A percentile compares a stretch with the other conserved stretches of the same genome.
These are phyloP conservation scores for Zasmidium angulare DNA, from an alignment of 2,329 filamentous ascomycete species.

Conservation along the genomic window DNA sequence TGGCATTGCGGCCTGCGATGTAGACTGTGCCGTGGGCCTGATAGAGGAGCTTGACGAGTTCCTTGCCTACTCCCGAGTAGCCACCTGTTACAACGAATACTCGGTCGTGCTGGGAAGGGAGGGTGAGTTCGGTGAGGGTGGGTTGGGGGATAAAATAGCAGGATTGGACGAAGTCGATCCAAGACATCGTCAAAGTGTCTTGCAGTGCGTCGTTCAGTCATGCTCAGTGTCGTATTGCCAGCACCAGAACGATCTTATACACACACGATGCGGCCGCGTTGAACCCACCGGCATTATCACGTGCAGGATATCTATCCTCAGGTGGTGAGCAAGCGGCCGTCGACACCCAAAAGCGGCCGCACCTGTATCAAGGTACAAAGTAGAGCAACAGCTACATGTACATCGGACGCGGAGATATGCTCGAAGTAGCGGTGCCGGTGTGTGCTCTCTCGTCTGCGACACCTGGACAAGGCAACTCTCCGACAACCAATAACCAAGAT, in stretches of 20 bases:
- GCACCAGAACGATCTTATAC: no score
- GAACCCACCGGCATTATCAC: background rate
- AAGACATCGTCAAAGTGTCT: background rate
- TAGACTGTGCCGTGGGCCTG: slow-evolving; percentile 56
- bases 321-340: no score
- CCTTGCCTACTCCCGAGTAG: slow-evolving; percentile 51
- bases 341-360: no score
- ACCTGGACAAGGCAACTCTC: background rate
- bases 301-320: no score
- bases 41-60: slow-evolving; percentile 57
- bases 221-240: no score
- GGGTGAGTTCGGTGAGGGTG: slow-evolving; percentile 43
- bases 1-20: slow-evolving; percentile 50
- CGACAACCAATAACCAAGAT: background rate
- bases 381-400: background rate
- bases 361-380: background rate
- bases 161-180: background rate
- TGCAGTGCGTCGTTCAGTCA: no score
- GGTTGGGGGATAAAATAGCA: slow-evolving; percentile 34
- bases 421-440: background rate
- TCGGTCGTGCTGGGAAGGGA: slow-evolving; percentile 37
- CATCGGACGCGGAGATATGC: background rate
- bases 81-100: slow-evolving; percentile 56
- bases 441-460: background rate
- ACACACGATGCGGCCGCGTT: background rate